These are phyloP conservation scores for Cercophora samala DNA, from an alignment of 495 filamentous ascomycete genomes.

Conservation along the genomic window DNA sequence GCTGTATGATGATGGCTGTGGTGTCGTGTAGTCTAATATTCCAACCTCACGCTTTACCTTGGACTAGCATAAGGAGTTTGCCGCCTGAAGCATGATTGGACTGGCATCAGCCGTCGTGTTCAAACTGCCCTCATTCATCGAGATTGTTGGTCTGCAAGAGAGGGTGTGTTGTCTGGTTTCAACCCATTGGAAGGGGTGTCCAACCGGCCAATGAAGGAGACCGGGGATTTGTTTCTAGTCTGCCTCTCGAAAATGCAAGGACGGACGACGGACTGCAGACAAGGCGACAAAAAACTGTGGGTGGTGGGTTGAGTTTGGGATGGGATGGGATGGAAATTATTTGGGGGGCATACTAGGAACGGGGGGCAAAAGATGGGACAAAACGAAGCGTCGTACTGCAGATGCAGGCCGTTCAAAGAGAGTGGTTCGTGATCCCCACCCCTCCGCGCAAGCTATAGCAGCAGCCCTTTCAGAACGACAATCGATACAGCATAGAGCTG, in stretches of 20 bases:
- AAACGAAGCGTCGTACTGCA: neutral
- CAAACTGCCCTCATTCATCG: neutral
- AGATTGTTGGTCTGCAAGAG: neutral
- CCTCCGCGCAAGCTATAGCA: neutral
- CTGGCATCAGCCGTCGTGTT: neutral
- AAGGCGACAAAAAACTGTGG: neutral
- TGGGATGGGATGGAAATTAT: neutral
- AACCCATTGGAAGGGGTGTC: neutral
- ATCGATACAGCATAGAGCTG: neutral
- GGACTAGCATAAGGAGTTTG: neutral
- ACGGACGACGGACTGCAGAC: neutral
- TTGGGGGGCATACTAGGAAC: neutral
- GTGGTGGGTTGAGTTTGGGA: neutral
- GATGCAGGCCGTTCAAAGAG: neutral
- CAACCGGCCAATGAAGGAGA: neutral
- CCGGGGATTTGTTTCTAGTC: neutral
- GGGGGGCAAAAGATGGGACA: conserved; percentile 2
- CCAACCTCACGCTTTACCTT: neutral
- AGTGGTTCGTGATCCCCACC: neutral
- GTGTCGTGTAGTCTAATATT: neutral
- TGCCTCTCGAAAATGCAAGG: conserved; percentile 2
- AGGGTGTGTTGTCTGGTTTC: neutral
- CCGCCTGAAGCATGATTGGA: neutral
- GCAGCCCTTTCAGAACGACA: neutral
- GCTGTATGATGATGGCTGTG: neutral